A percentile compares a stretch with the other conserved stretches of the same genome.
Conservation (phyloP, 805 yeast genomes). For the Tetrapisispora taiwanensis region DNA sequence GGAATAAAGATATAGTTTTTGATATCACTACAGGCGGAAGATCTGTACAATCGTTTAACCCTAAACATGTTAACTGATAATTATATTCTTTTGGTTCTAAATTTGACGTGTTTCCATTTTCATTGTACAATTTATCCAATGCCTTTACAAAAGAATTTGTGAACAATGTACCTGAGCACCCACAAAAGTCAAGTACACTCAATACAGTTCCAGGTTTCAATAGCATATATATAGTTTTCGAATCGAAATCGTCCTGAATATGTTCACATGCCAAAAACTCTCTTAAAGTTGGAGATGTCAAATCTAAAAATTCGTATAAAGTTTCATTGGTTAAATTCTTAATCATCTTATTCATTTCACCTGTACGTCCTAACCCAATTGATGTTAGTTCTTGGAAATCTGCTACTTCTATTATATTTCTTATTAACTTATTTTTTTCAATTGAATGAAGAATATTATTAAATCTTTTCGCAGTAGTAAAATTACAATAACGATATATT, state of each 20-base stretch:
- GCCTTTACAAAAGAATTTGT: conserved; percentile 43
- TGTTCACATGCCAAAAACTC: conserved; percentile 82
- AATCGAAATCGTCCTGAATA: conserved; percentile 73
- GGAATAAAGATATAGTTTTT: conserved; percentile 39
- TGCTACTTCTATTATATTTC: conserved; percentile 54
- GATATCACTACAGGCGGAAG: conserved; percentile 46
- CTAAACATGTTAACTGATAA: conserved; percentile 36
- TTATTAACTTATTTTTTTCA: conserved; percentile 36
- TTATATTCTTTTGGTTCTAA: conserved; percentile 22
- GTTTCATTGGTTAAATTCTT: conserved; percentile 80
- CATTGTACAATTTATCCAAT: conserved; percentile 19
- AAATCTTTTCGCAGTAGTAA: conserved; percentile 73
- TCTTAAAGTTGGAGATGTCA: conserved; percentile 51
- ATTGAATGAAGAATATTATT: conserved; percentile 56
- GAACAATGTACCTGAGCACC: conserved; percentile 61
- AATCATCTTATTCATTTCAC: conserved; percentile 80
- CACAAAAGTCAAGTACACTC: conserved; percentile 77
- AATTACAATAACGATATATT: conserved; percentile 55
- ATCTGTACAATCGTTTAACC: conserved; percentile 84
- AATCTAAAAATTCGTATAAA: conserved; percentile 47
- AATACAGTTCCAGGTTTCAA: conserved; percentile 32
- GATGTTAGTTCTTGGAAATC: conserved; percentile 87
- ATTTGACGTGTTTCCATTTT: conserved; percentile 2
- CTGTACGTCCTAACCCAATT: conserved; percentile 81
- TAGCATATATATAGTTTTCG: conserved; percentile 27